Percentiles rank a stretch among this genome's conserved stretches.
Conservation (phyloP, 805 yeast genomes). For the Candida khao-thaluensis region DNA sequence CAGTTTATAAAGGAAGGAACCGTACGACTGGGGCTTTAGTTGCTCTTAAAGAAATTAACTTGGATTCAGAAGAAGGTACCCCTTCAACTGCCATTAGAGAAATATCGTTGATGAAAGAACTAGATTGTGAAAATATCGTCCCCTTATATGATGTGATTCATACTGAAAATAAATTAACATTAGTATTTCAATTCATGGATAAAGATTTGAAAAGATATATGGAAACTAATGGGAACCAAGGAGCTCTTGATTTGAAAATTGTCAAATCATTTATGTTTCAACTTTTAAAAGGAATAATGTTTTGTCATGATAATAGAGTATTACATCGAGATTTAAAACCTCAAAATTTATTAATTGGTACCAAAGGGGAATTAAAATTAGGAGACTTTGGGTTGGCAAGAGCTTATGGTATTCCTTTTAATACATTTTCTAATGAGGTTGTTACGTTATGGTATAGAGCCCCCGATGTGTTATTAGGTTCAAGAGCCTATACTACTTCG, state of each 20-base stretch:
- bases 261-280: conserved; percentile 95
- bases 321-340: conserved; percentile 89
- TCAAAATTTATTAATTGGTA: conserved; percentile 84
- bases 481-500: conserved; percentile 92
- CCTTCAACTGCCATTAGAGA: conserved; percentile 98
- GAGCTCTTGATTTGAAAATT: conserved; percentile 69
- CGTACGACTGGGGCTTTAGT: conserved; percentile 84
- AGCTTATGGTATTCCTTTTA: conserved; percentile 97
- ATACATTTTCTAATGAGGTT: conserved; percentile 95
- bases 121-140: conserved; percentile 89
- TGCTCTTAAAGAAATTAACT: conserved; percentile 89
- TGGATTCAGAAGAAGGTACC: conserved; percentile 97
- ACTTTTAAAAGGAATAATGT: conserved; percentile 73
- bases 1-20: conserved; percentile 94
- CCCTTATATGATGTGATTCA: conserved; percentile 93
- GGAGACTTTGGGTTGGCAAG: conserved; percentile 98
- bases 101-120: conserved; percentile 91
- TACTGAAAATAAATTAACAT: conserved; percentile 90
- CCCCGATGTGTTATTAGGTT: conserved; percentile 93
- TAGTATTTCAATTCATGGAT: conserved; percentile 93
- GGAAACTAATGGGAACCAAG: conserved; percentile 79
- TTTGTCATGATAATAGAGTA: conserved; percentile 83
- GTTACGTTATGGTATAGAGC: conserved; percentile 98
- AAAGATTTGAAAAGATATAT: conserved; percentile 90
- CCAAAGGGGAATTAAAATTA: conserved; percentile 86